These are phyloP conservation scores for Tricholoma flavovirens DNA, from an alignment of 768 basidiomycete species.

Conservation along the genomic window DNA sequence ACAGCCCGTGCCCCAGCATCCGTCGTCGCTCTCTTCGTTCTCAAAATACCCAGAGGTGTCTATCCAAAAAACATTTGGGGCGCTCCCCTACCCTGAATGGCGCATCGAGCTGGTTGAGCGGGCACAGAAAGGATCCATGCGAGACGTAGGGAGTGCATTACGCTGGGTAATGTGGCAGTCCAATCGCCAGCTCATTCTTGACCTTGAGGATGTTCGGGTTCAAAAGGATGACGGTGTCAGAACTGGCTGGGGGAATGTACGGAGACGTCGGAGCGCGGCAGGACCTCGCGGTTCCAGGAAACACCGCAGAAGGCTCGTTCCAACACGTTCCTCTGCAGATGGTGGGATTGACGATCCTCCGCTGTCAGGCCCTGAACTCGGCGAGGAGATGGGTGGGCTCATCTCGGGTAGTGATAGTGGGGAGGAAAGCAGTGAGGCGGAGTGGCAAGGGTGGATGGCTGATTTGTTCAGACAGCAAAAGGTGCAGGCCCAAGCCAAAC, in stretches of 20 bases:
- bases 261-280: conserved; percentile 6
- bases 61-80: conserved; percentile 24
- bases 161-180: conserved; percentile 35
- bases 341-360: background rate
- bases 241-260: conserved; percentile 6
- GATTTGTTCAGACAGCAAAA: conserved; percentile 39
- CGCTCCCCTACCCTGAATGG: conserved; percentile 66
- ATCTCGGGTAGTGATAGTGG: conserved; percentile 32
- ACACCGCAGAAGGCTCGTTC: conserved; percentile 14
- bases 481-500: conserved; percentile 14
- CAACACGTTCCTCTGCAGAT: conserved; percentile 11
- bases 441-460: conserved; percentile 65
- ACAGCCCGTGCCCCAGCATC: conserved; percentile 9
- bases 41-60: conserved; percentile 10
- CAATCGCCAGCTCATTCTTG: conserved; percentile 12
- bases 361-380: conserved; percentile 16
- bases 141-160: conserved; percentile 51
- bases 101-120: conserved; percentile 41
- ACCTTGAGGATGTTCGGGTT: conserved; percentile 18
- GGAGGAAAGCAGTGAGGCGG: conserved; percentile 46
- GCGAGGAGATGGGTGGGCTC: conserved; percentile 18
- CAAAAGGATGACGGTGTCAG: conserved; percentile 11
- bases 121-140: conserved; percentile 53
- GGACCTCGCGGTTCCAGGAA: conserved; percentile 14
- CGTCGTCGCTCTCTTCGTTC: conserved; percentile 12